Base-by-base conservation (phyloP, 2,329 filamentous ascomycete genomes). In the Colletotrichum truncatum region DNA sequence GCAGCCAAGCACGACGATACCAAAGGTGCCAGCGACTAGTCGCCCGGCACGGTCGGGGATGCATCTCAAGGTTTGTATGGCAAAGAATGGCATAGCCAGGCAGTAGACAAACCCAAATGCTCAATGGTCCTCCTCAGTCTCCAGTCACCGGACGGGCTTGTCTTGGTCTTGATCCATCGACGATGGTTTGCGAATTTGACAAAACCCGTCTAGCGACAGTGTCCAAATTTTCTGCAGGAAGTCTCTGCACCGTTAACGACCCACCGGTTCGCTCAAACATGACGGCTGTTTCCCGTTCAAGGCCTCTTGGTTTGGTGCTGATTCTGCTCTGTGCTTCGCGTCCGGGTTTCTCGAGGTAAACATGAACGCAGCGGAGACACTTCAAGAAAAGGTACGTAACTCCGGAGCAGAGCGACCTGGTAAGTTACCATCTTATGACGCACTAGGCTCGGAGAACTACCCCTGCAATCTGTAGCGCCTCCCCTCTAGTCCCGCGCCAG, bases 391-490 rank as follows among this genome's bases (percentile, higher is more conserved):
- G 56, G 34, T 34, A 61, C 56, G 39, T 62, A 36, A 41, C 32
- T 16, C 32, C 34, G 48, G 39, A 45, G 7, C 32, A 55, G 41
- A 43, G 12, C 10, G 34, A 26, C 34, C 23, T 55, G 25, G 62
- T 62, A 48, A 41, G 32, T 62, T 65, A 65, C 56, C 62, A 49
- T 55, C 49, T 49, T 43, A 62, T 62, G 62, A 65, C 57, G 62
- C 62, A 65, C 57, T 62, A 55, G 49, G 43, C 56, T 41, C 26
- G 49, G 62, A 54, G 41, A 41, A 28, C 41, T 28, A 25, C 43
- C 57, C 62, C 23, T 62, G 57, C 41, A 28, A 25, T 28, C 25
- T 16, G 55, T 32, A 38, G 4, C 16, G 14, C 26, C 4, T 26
- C 26, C 51, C 25, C 39, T 32, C 38, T 51, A 30, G 32, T 28